Base-by-base conservation (phyloP, 2,329 filamentous ascomycete species). In the Monilinia fructigena region DNA sequence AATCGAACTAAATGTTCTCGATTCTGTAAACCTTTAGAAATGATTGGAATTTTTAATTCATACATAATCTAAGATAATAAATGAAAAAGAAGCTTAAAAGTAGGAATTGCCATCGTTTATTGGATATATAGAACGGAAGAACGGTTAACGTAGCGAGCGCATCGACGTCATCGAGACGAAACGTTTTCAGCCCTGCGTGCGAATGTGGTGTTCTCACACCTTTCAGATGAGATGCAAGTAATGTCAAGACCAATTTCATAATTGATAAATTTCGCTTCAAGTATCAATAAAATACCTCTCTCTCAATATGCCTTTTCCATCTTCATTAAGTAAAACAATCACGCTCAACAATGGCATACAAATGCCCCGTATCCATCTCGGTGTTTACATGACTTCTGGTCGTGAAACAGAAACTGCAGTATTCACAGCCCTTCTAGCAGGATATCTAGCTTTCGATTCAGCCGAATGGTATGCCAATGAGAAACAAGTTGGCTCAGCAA, bases 351-450 rank as follows among this genome's bases (percentile, higher is more conserved):
- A 65, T 60, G 63, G 63, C 74, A 78, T 84, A 66, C 80, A 80
- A 18, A 91, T 92, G 77, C 90, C 90, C 18, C 85, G 84, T 72
- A 86, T 92, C 71, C 89, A 92, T 70, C 83, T 92, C 1, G 90
- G 90, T 5, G 85, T 92, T 14, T 93, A 92, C 78, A 82, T 89
- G 79, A 90, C 89, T 76, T 85, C 83, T 4, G 85, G 88, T 1
- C 76, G 76, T 35, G 87, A 91, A 73, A 87, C 86, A 23, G 80
- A 79, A 12, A 76, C 80, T 35, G 82, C 88, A 1, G 86, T 91
- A 4, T 69, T 68, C 2, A 28, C 68, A 31, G 74, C 74, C 18
- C 71, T 73, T n/a, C 2, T 79, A 78, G 55, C 83, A 79, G 76
- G 88, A 83, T 73, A 85, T 73, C 80, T 80, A 12, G 83, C 78